These are phyloP conservation scores for Mycena citricolor DNA, from an alignment of 1,284 basidiomycete genomes.

Conservation along the genomic window DNA sequence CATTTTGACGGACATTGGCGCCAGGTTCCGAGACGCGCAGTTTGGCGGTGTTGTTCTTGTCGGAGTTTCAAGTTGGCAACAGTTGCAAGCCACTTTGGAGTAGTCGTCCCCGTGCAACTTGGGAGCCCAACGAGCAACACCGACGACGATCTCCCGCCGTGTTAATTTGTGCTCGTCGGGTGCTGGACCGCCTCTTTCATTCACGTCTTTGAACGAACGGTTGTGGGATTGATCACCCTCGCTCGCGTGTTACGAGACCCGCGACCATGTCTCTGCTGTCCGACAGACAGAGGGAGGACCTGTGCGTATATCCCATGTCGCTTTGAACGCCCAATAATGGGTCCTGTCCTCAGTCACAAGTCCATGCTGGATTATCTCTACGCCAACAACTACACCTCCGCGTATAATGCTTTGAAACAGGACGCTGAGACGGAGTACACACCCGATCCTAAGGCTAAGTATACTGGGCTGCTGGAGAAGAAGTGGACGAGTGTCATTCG, in stretches of 20 bases:
- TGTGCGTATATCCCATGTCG: conserved; percentile 50
- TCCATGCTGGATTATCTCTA: conserved; percentile 85
- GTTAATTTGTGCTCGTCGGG: no score
- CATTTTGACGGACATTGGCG: conserved; percentile 23
- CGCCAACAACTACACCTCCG: conserved; percentile 59
- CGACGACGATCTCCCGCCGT: no score
- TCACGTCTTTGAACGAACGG: neutral
- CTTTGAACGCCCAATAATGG: conserved; percentile 13
- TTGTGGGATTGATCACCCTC: conserved; percentile 1
- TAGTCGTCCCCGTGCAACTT: no score
- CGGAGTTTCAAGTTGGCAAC: no score
- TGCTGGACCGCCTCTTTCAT: conserved; percentile 1
- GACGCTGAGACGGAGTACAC: conserved; percentile 66
- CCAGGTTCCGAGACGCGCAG: no score
- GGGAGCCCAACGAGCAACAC: no score
- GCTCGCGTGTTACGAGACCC: conserved; percentile 10
- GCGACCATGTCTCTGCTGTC: conserved; percentile 56
- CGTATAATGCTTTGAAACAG: conserved; percentile 63
- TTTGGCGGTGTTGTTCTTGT: no score
- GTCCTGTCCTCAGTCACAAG: no score
- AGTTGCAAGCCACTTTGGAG: no score
- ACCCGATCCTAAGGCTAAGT: conserved; percentile 81
- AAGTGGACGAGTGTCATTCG: conserved; percentile 95
- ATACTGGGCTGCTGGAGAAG: conserved; percentile 85
- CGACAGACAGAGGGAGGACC: conserved; percentile 80